Percentiles rank a stretch among this genome's conserved stretches.
phyloP scores from a whole-genome alignment of 1,284 basidiomycete genomes.

The Puccinia coronata region DNA sequence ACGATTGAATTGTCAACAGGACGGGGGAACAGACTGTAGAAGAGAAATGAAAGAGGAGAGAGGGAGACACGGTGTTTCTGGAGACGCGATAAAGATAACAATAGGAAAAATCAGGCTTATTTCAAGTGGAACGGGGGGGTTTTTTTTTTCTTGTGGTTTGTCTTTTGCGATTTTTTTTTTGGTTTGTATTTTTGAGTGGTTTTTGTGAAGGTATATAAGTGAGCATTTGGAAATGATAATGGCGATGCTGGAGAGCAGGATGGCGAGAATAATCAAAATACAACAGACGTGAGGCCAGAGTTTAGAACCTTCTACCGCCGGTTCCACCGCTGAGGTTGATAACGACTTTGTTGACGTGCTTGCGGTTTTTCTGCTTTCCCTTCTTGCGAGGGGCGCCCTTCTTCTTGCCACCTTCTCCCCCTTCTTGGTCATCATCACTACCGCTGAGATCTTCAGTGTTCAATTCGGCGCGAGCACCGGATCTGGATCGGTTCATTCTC shows the following conservation, averaged over 20 bases:
- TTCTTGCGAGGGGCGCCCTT: constrained; percentile 18
- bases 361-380: constrained; percentile 31
- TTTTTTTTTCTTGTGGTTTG: background rate
- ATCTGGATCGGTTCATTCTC: background rate
- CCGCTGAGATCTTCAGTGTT: constrained; percentile 23
- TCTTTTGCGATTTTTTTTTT: background rate
- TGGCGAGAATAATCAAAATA: background rate
- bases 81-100: too few species aligned
- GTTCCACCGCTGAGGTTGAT: constrained; percentile 33
- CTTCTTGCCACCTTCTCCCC: constrained; percentile 20
- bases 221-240: background rate
- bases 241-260: background rate
- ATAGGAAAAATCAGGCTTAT: background rate
- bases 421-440: constrained; percentile 24
- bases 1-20: background rate
- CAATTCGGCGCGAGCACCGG: constrained; percentile 19
- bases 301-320: constrained; percentile 25
- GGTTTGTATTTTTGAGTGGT: background rate
- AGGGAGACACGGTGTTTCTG: background rate
- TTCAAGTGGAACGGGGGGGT: background rate
- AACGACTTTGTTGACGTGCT: constrained; percentile 33
- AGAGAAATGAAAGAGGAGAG: too few species aligned
- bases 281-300: background rate
- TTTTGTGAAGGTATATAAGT: background rate
- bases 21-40: background rate